These are phyloP conservation scores for Monosporascus ibericus DNA, from an alignment of 2,329 filamentous ascomycete species.

Conservation along the genomic window DNA sequence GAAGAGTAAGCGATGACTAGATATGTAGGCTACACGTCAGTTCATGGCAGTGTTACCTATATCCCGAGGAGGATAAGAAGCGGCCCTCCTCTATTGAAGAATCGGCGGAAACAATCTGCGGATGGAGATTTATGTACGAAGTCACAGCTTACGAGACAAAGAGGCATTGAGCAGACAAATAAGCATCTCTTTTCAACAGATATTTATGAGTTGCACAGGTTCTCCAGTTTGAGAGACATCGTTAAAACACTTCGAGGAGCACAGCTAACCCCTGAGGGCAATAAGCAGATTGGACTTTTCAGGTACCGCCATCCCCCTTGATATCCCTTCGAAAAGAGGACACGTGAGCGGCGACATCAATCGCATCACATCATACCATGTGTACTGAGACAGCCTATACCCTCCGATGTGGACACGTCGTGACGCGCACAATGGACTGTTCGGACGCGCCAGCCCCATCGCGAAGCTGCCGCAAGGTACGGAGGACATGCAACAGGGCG, in stretches of 20 bases:
- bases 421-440: slow-evolving; percentile 39
- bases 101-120: background rate
- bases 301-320: background rate
- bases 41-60: background rate
- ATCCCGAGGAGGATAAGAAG: background rate
- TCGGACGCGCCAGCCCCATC: slow-evolving; percentile 29
- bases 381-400: slow-evolving; percentile 45
- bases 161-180: too few relatives aligned
- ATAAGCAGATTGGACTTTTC: background rate
- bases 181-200: too few relatives aligned
- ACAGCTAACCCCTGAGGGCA: background rate
- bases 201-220: too few relatives aligned
- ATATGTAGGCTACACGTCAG: background rate
- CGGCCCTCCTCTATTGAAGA: background rate
- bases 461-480: slow-evolving; percentile 18
- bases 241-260: too few relatives aligned
- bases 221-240: too few relatives aligned
- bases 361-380: slow-evolving; percentile 26
- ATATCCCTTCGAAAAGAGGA: too few relatives aligned
- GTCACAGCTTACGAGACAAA: background rate
- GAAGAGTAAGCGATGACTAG: background rate
- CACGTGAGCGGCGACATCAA: too few relatives aligned
- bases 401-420: slow-evolving; percentile 45
- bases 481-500: slow-evolving; percentile 36
- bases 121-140: background rate